A percentile compares a stretch with the other conserved stretches of the same genome.
Conservation (phyloP, 2,329 filamentous ascomycete species). For the Periconia macrospinosa region DNA sequence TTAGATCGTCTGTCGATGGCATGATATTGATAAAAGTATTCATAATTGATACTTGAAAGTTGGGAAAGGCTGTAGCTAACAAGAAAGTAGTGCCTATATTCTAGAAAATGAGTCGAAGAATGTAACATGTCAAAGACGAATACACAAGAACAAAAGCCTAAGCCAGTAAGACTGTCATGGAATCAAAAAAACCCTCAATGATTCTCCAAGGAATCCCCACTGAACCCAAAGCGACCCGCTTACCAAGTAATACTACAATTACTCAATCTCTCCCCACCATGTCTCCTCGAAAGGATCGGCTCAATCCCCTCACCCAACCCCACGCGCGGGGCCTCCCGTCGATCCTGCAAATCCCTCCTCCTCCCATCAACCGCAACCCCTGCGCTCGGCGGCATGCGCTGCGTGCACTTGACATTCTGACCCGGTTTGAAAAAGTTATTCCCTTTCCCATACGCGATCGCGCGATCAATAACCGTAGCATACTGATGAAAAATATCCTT, state of each 20-base stretch:
- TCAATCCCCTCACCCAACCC: not conserved
- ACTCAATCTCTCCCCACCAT: not conserved
- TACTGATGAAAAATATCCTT: slow-evolving; percentile 1
- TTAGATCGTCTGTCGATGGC: no score
- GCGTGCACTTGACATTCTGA: slow-evolving; percentile 1
- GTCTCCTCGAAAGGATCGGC: not conserved
- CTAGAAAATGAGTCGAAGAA: no score
- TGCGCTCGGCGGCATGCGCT: slow-evolving; percentile 1
- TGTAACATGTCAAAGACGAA: no score
- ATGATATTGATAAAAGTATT: no score
- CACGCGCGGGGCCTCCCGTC: not conserved
- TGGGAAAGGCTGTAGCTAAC: no score
- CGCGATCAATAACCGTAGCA: slow-evolving; percentile 1
- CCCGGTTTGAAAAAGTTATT: slow-evolving; percentile 4
- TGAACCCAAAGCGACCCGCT: not conserved
- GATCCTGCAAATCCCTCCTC: not conserved
- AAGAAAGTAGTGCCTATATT: no score
- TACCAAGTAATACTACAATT: not conserved
- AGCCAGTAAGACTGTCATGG: no score
- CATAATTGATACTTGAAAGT: no score
- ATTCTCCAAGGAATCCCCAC: not conserved
- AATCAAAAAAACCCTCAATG: no score
- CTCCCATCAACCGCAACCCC: not conserved
- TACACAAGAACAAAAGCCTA: no score
- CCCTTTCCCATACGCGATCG: not conserved